phyloP scores from a whole-genome alignment of 768 basidiomycete species.

The Erythrobasidium yunnanense region DNA sequence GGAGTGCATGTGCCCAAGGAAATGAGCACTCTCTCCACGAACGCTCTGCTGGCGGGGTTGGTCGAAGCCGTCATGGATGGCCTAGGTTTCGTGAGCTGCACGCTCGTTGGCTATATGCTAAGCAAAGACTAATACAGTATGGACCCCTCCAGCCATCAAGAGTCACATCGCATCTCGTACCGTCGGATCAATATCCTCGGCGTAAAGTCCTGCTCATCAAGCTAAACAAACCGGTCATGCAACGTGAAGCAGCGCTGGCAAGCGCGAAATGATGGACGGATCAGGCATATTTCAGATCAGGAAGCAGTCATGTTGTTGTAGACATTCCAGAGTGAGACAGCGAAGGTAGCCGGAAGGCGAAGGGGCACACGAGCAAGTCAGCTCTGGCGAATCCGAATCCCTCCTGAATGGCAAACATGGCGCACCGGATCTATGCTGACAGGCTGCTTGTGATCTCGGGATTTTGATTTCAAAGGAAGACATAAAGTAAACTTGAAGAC shows the following conservation, averaged over 20 bases:
- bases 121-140: neutral
- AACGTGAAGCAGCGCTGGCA: constrained; percentile 73
- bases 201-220: constrained; percentile 96
- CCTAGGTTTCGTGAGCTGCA: constrained; percentile 67
- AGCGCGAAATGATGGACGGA: constrained; percentile 46
- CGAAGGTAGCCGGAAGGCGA: too few species aligned
- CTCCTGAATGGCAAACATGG: too few species aligned
- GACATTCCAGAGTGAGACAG: too few species aligned
- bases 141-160: constrained; percentile 62
- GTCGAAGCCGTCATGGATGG: constrained; percentile 95
- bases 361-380: too few species aligned
- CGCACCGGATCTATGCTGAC: too few species aligned
- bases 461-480: too few species aligned
- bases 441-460: too few species aligned
- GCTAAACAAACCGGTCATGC: constrained; percentile 80
- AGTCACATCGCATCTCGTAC: constrained; percentile 90
- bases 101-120: constrained; percentile 8
- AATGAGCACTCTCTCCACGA: constrained; percentile 85
- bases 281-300: neutral
- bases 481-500: too few species aligned
- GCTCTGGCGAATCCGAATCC: too few species aligned
- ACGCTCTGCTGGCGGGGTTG: constrained; percentile 93
- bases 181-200: constrained; percentile 64
- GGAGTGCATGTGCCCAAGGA: constrained; percentile 88
- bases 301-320: constrained; percentile 10